These are phyloP conservation scores for Ceratobasidium sp. DNA, from an alignment of 1,284 basidiomycete genomes.

Conservation along the genomic window DNA sequence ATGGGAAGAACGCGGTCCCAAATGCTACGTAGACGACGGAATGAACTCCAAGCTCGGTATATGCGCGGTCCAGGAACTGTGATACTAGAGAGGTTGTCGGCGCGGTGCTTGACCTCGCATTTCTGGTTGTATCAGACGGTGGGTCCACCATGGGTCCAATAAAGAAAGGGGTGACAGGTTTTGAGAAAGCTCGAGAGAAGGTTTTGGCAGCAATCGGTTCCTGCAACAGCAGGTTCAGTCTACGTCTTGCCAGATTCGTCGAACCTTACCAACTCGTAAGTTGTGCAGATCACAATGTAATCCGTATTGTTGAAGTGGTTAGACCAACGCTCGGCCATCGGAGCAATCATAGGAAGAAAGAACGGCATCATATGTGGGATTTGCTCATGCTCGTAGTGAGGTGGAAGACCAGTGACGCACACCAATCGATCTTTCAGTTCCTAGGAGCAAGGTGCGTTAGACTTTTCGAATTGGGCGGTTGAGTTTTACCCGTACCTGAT, in stretches of 20 bases:
- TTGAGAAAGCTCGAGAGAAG: background rate
- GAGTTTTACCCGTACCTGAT: background rate
- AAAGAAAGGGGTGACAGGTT: constrained; percentile 8
- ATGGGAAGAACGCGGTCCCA: constrained; percentile 33
- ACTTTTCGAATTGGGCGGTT: too few species aligned
- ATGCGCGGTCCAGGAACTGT: constrained; percentile 36
- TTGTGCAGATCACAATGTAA: background rate
- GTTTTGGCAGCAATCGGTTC: constrained; percentile 17
- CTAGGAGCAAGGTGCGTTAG: background rate
- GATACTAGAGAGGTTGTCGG: background rate
- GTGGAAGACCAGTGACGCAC: constrained; percentile 1
- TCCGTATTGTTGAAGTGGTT: background rate
- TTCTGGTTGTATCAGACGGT: background rate
- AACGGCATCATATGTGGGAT: background rate
- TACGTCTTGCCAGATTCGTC: background rate
- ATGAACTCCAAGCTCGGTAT: constrained; percentile 16
- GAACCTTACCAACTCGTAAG: constrained; percentile 18
- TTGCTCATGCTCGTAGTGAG: constrained; percentile 34
- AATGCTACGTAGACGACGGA: constrained; percentile 38
- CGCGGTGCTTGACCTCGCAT: background rate
- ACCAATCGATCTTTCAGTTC: constrained; percentile 16
- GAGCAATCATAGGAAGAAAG: background rate
- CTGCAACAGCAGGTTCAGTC: background rate
- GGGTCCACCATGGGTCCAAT: constrained; percentile 5
- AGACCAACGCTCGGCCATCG: background rate